Base-by-base conservation (phyloP, 2,329 filamentous ascomycete species). In the Trichoderma polysporum region DNA sequence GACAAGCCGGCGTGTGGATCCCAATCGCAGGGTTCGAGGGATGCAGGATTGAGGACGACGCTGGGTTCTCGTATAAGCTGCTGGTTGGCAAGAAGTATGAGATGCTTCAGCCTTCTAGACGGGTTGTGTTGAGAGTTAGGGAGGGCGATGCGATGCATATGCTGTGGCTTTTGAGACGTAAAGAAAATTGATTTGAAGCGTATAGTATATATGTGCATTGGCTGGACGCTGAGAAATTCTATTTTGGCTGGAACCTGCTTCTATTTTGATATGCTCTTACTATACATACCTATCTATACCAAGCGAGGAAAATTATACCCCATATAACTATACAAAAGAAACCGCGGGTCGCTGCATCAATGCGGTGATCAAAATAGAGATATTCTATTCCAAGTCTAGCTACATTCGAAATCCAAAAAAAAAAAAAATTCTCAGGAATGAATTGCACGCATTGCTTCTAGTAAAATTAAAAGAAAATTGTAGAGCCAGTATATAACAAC, bases 371-470 rank as follows among this genome's bases (percentile, higher is more conserved):
- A 22, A 35, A 12, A 52, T 2, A 19, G 5, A n/a, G 13, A 33
- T 22, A 54, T 12, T 29, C 15, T 13, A 29, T 29, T 35, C 4
- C 50, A 53, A 12, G 35, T 19, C 22, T 29, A 62, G 17, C 3
- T 4, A 5, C 47, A 29, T 13, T 27, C 41, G 19, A 39, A 37
- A 29, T 22, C 4, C 17, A 27, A 22, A 45, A 39, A 22, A 39
- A 27, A 27, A 7, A 47, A 22, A 47, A 4, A 22, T 19, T 56
- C 37, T 62, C 22, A 39, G 39, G 9, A 29, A 52, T 54, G 3
- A 56, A 64, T 12, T 64, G 61, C 52, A 47, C 37, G 41, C 22
- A 13, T 50, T 52, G 15, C 10, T 25, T 64, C 49, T 64, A 35
- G 61, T 64, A 47, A 47, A 62, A 39, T 17, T 62, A 22, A 50